A percentile compares a stretch with the other conserved stretches of the same genome.
phyloP scores from a whole-genome alignment of 768 basidiomycete species.

The Auriscalpium microsporum region DNA sequence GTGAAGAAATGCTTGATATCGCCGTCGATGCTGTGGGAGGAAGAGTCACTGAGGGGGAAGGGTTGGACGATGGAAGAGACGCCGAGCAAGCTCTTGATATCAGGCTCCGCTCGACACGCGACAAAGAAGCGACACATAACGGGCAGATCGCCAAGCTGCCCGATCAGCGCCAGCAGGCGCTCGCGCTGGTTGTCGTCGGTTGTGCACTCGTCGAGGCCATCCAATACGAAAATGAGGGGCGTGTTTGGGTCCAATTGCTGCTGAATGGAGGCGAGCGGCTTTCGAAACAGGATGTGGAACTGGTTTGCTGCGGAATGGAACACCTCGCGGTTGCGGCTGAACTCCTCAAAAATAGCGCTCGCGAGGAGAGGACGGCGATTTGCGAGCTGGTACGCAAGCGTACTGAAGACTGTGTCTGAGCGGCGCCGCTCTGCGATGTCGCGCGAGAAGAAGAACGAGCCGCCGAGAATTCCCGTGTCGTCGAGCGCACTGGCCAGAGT shows the following conservation, averaged over 20 bases:
- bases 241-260: not conserved
- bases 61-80: not conserved
- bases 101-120: not conserved
- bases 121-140: not conserved
- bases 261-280: slow-evolving; percentile 1
- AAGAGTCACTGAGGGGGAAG: not conserved
- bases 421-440: slow-evolving; percentile 12
- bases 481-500: slow-evolving; percentile 22
- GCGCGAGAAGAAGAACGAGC: slow-evolving; percentile 26
- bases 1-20: not conserved
- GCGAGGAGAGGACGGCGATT: slow-evolving; percentile 7
- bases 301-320: not conserved
- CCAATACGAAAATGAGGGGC: slow-evolving; percentile 24
- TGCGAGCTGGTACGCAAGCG: slow-evolving; percentile 25
- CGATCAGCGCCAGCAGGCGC: not conserved
- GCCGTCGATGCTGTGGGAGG: not conserved
- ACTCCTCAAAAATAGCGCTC: not conserved
- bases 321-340: not conserved
- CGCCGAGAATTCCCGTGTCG: slow-evolving; percentile 20
- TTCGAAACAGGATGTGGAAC: slow-evolving; percentile 8
- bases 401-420: slow-evolving; percentile 22
- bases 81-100: not conserved
- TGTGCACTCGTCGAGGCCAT: slow-evolving; percentile 29
- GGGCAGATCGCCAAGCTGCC: not conserved
- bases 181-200: slow-evolving; percentile 1